Conservation (phyloP, 495 filamentous ascomycete genomes). For the Penicillium daleae region DNA sequence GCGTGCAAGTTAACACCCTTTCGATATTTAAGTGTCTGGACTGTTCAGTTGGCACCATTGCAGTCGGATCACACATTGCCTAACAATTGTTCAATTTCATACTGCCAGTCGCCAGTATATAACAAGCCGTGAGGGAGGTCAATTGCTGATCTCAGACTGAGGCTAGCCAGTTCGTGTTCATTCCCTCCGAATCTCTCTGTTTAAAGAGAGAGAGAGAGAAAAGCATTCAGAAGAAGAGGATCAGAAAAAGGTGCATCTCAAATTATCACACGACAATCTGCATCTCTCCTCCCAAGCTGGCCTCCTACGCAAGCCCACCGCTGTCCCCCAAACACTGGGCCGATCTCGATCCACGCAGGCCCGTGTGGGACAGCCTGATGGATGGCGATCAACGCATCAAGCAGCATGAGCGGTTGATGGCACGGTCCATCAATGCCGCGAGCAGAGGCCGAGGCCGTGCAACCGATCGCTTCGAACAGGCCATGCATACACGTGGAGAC, state of each 20-base stretch:
- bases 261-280: not conserved
- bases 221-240: not conserved
- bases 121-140: not conserved
- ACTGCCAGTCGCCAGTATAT: not conserved
- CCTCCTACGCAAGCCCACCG: conserved; percentile 59
- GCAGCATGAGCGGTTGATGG: conserved; percentile 62
- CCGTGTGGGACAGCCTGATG: conserved; percentile 57
- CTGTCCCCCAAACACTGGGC: conserved; percentile 63
- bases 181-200: not conserved
- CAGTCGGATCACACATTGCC: not conserved
- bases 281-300: conserved; percentile 54
- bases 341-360: conserved; percentile 49
- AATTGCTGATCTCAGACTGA: not conserved
- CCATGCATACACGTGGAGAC: conserved; percentile 45
- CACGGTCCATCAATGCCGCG: conserved; percentile 29
- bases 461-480: conserved; percentile 41
- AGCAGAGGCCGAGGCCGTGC: conserved; percentile 31
- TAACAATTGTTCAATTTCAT: not conserved
- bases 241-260: not conserved
- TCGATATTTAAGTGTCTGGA: not conserved
- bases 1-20: not conserved
- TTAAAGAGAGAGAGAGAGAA: not conserved
- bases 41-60: not conserved
- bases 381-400: conserved; percentile 70
- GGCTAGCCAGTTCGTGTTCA: not conserved